Conservation (phyloP, 202 grass and related monocot species). For the Panicum hallii region DNA sequence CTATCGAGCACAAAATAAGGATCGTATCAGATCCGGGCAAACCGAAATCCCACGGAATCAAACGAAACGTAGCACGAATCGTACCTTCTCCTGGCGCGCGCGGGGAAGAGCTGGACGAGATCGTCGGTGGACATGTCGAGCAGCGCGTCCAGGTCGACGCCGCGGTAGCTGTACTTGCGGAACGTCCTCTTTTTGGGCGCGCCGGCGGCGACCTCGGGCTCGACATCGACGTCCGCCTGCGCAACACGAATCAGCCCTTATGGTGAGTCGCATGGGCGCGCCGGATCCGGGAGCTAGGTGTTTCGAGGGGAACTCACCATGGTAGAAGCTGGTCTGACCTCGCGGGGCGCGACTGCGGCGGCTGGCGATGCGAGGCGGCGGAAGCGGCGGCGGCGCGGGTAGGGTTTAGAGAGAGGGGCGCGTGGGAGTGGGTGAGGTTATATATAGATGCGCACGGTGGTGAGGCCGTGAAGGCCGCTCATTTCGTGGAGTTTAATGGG, state of each 20-base stretch:
- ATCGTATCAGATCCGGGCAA: background rate
- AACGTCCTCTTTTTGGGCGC: constrained; percentile 95
- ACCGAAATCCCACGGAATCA: background rate
- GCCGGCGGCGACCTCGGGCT: constrained; percentile 59
- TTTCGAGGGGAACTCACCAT: constrained; percentile 44
- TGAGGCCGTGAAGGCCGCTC: background rate
- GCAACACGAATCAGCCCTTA: background rate
- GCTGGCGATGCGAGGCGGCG: background rate
- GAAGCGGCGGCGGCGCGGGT: constrained; percentile 31
- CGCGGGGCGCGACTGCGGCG: background rate
- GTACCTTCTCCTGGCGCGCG: constrained; percentile 83
- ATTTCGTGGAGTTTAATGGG: background rate
- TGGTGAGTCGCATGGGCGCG: background rate
- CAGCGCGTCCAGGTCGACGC: constrained; percentile 88
- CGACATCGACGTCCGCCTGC: constrained; percentile 66
- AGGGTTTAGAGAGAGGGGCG: constrained; percentile 45
- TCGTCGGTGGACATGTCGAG: constrained; percentile 96
- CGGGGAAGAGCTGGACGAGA: constrained; percentile 88
- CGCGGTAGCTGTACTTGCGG: constrained; percentile 93
- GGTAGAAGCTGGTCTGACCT: background rate
- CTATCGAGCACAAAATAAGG: constrained; percentile 21
- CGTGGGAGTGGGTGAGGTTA: background rate
- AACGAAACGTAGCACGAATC: background rate
- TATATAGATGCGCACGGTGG: constrained; percentile 39
- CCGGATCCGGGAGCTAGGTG: background rate